A percentile compares a stretch with the other conserved stretches of the same genome.
These are phyloP conservation scores for Nemania serpens DNA, from an alignment of 2,329 filamentous ascomycete genomes.

Conservation along the genomic window DNA sequence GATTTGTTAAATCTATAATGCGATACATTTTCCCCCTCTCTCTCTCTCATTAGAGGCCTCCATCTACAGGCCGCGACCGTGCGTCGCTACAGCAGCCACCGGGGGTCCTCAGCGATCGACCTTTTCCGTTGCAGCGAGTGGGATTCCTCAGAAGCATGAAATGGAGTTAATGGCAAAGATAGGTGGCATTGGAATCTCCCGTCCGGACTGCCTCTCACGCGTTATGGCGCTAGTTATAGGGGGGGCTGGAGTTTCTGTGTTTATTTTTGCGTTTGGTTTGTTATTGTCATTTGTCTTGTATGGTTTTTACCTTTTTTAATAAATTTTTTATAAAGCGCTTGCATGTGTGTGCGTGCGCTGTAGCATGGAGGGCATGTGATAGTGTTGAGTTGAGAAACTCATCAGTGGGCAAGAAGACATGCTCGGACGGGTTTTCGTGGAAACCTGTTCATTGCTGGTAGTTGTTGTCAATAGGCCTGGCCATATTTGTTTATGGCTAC, in stretches of 20 bases:
- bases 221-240: conserved; percentile 40
- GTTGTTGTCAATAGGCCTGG: neutral
- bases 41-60: too few relatives aligned
- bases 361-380: too few relatives aligned
- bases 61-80: neutral
- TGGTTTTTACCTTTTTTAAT: too few relatives aligned
- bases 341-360: too few relatives aligned
- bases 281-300: too few relatives aligned
- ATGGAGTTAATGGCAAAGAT: conserved; percentile 29
- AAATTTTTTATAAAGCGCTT: too few relatives aligned
- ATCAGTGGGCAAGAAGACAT: too few relatives aligned
- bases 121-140: conserved; percentile 4
- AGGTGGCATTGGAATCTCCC: conserved; percentile 27
- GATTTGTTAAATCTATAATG: conserved; percentile 13
- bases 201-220: conserved; percentile 24
- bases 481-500: neutral
- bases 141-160: conserved; percentile 23
- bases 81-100: neutral
- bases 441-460: too few relatives aligned
- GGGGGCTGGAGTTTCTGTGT: conserved; percentile 33
- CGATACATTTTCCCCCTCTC: conserved; percentile 8
- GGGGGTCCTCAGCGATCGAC: conserved; percentile 1
- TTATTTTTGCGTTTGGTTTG: too few relatives aligned
- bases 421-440: too few relatives aligned
- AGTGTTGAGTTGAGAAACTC: too few relatives aligned